These are phyloP conservation scores for Cyathus striatus DNA, from an alignment of 768 basidiomycete species.

Conservation along the genomic window DNA sequence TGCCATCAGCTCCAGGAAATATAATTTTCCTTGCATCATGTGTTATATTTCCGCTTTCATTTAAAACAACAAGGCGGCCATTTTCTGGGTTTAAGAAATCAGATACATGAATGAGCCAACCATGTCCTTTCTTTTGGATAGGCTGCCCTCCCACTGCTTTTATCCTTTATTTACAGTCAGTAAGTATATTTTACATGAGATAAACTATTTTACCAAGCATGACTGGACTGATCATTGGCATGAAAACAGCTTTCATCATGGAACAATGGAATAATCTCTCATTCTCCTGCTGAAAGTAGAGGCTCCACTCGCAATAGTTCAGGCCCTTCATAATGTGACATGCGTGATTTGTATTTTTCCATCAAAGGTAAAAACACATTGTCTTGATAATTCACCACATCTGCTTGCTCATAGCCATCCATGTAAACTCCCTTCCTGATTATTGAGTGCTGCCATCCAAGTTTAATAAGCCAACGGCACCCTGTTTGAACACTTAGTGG, in stretches of 20 bases:
- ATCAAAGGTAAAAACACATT: background rate
- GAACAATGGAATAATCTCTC: too few species aligned
- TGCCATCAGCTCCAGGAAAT: constrained; percentile 19
- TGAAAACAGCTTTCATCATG: background rate
- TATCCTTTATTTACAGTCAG: background rate
- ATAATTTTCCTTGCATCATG: constrained; percentile 24
- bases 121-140: constrained; percentile 21
- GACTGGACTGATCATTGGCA: background rate
- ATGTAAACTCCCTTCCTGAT: constrained; percentile 24
- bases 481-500: constrained; percentile 27
- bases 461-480: constrained; percentile 26
- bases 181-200: background rate
- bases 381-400: constrained; percentile 17
- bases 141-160: constrained; percentile 8
- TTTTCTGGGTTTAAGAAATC: constrained; percentile 26
- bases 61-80: constrained; percentile 17
- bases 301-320: too few species aligned
- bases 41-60: constrained; percentile 12
- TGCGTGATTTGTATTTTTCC: background rate
- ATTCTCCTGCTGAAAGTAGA: too few species aligned
- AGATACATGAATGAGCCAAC: constrained; percentile 27
- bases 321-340: background rate
- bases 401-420: constrained; percentile 20
- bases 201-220: background rate
- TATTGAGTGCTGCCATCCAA: constrained; percentile 23